Percentiles rank a stretch among this genome's conserved stretches.
These are phyloP conservation scores for Phytophthora pluvialis DNA, from an alignment of 352 stramenopile species.

Conservation along the genomic window DNA sequence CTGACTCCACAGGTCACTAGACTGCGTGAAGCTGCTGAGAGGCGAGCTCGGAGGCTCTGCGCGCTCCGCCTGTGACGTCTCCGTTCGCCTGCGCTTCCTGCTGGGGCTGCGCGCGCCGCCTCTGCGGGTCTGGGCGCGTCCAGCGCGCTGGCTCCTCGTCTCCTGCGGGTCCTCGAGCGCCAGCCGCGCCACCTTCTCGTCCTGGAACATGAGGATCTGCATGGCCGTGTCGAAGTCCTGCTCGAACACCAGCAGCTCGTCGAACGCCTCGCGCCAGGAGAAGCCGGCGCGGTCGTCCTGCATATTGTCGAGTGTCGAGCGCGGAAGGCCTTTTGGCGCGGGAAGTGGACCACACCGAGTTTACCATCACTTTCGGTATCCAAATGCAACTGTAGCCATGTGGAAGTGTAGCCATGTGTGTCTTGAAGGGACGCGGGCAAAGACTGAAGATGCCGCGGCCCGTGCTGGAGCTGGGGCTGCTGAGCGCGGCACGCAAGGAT, in stretches of 20 bases:
- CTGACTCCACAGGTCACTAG: conserved; percentile 1
- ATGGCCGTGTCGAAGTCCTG: conserved; percentile 77
- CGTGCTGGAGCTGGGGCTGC: conserved; percentile 29
- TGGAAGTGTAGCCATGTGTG: conserved; percentile 9
- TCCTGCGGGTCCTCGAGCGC: conserved; percentile 37
- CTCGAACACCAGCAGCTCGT: conserved; percentile 53
- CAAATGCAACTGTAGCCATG: conserved; percentile 11
- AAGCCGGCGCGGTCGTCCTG: not conserved
- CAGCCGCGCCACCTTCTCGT: conserved; percentile 51
- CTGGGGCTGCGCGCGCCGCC: conserved; percentile 7
- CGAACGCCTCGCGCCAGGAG: conserved; percentile 27
- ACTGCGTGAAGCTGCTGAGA: not conserved
- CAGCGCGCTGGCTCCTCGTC: conserved; percentile 15
- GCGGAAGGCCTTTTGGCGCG: conserved; percentile 24
- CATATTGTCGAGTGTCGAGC: conserved; percentile 12
- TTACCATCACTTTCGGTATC: conserved; percentile 26
- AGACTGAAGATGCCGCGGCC: conserved; percentile 33
- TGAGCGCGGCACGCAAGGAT: conserved; percentile 35
- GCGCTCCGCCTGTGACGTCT: not conserved
- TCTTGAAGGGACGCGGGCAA: conserved; percentile 25
- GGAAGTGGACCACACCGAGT: conserved; percentile 16
- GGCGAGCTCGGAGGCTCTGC: conserved; percentile 14
- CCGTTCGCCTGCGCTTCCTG: conserved; percentile 20
- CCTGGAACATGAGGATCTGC: conserved; percentile 65
- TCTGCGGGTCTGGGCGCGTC: conserved; percentile 15